A percentile compares a stretch with the other conserved stretches of the same genome.
Conservation (phyloP, 768 basidiomycete species). For the Imleria badia region DNA sequence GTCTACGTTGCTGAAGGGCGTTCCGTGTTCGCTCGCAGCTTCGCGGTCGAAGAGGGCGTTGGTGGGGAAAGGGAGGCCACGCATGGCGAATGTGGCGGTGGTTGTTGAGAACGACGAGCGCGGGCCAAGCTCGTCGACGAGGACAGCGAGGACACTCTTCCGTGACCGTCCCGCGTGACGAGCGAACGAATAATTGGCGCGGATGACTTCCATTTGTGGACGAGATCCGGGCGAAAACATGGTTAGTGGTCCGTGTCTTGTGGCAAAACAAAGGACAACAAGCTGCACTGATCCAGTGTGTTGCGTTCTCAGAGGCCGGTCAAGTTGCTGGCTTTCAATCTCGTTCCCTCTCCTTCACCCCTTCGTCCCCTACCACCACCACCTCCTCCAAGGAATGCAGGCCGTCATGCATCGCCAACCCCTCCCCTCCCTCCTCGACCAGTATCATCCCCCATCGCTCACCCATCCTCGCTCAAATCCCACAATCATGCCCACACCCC, state of each 20-base stretch:
- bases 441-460: constrained; percentile 62
- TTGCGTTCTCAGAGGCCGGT: constrained; percentile 32
- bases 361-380: constrained; percentile 40
- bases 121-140: constrained; percentile 35
- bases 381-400: constrained; percentile 67
- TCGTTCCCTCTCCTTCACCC: constrained; percentile 19
- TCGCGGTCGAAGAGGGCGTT: constrained; percentile 51
- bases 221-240: constrained; percentile 7
- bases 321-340: constrained; percentile 37
- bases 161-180: constrained; percentile 35
- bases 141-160: constrained; percentile 35
- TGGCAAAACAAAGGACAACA: constrained; percentile 30
- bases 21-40: constrained; percentile 57
- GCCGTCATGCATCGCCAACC: constrained; percentile 65
- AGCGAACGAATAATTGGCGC: constrained; percentile 16
- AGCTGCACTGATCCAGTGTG: constrained; percentile 33
- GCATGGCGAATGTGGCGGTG: constrained; percentile 41
- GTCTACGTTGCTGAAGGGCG: constrained; percentile 56
- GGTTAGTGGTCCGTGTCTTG: constrained; percentile 15
- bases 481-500: constrained; percentile 70
- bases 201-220: constrained; percentile 10
- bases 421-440: constrained; percentile 58
- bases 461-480: constrained; percentile 45
- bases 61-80: constrained; percentile 53
- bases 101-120: constrained; percentile 16